Evolutionary conservation across 176 grass and related monocot species (phyloP), one percentile per base, ranked within the genome.

Genomic region (Aegilops speltoides): DNA sequence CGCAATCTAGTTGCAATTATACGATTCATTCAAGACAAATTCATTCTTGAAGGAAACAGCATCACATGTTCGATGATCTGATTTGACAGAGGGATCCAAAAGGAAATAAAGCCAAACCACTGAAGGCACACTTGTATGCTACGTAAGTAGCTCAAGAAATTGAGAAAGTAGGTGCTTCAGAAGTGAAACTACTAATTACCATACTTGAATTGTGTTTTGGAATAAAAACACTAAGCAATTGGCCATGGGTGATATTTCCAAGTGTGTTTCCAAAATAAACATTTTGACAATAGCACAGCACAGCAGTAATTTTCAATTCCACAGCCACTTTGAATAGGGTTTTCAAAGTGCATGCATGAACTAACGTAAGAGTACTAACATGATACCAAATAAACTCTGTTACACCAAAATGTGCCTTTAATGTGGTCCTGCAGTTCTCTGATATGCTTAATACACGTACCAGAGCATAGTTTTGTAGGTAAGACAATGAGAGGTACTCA

Each of bases 181-280:
- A 76, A 57, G 25, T 59, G 50, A 77, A 61, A 61, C 22, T 83
- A 37, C 78, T 54, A 29, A 81, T 46, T 46, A 69, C 26, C 76
- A 22, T 72, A 76, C 60, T 81, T 52, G 8, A 8, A 40, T 24
- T 37, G 8, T 36, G 60, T 62, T 79, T 79, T 62, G 76, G 76
- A 79, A 34, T 78, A 54, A 6, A 2, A 57, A 36, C 12, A 34
- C 31, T 36, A 22, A 38, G 20, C 10, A 6, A 46, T 74, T 40
- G 45, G 23, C 40, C 56, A 38, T 79, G 33, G 77, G 36, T 24
- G 33, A 25, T 41, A 63, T 24, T 63, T 62, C 34, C 22, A 41
- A 32, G 57, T 79, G 13, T 24, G 56, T 62, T 79, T 24, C 12
- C 56, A 16, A 25, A 61, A 62, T 40, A 79, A 10, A 64, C 36